A percentile compares a stretch with the other conserved stretches of the same genome.
These are phyloP conservation scores for Chrysanthemum seticuspe DNA, from an alignment of 129 eudicot species.

Conservation along the genomic window DNA sequence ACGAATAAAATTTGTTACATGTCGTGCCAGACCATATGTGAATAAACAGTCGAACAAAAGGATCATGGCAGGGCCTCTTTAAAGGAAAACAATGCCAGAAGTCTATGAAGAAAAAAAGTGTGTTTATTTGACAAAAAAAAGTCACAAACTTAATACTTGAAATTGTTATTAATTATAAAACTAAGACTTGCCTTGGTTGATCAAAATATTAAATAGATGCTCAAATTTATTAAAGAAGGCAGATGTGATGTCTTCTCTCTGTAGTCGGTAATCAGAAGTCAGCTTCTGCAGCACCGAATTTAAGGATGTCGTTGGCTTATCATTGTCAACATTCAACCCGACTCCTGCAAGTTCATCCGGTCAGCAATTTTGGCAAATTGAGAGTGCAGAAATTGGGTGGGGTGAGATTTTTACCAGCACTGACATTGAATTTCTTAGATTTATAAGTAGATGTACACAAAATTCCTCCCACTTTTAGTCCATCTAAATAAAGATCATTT, in stretches of 20 bases:
- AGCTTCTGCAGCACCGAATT: constrained; percentile 43
- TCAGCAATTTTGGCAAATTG: not conserved
- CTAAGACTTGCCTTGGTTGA: constrained; percentile 48
- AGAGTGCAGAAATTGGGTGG: not conserved
- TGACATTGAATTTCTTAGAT: constrained; percentile 69
- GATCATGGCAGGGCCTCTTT: too few relatives aligned
- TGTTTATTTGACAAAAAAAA: not conserved
- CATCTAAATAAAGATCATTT: constrained; percentile 81
- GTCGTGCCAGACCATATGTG: too few relatives aligned
- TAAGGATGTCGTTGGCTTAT: constrained; percentile 71
- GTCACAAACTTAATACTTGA: not conserved
- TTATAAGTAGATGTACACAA: constrained; percentile 76
- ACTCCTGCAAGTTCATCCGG: constrained; percentile 43
- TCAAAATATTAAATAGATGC: constrained; percentile 48
- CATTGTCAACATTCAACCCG: constrained; percentile 76
- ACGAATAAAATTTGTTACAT: too few relatives aligned
- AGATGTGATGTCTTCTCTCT: constrained; percentile 65
- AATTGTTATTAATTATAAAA: not conserved
- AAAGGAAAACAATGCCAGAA: too few relatives aligned
- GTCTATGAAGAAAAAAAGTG: constrained; percentile 1
- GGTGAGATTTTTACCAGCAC: constrained; percentile 68
- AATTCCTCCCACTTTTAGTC: constrained; percentile 86
- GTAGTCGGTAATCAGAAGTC: constrained; percentile 39
- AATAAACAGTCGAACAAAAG: too few relatives aligned
- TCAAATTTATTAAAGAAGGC: constrained; percentile 87